Base-by-base conservation (phyloP, 2,329 filamentous ascomycete species). In the Penicillium decumbens region DNA sequence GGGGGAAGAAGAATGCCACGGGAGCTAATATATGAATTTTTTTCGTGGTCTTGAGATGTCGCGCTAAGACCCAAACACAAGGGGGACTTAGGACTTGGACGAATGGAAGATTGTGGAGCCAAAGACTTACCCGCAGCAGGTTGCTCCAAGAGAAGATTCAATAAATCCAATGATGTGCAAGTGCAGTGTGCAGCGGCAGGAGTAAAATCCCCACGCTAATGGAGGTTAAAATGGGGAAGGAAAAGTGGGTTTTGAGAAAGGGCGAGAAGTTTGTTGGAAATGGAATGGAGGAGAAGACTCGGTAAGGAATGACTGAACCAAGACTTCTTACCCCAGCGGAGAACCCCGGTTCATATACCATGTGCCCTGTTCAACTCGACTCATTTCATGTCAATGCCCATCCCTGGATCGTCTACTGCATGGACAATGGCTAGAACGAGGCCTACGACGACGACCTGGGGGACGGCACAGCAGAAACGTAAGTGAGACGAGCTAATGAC, bases 121-220 rank as follows among this genome's bases (percentile, higher is more conserved):
- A 35, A 30, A 32, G 42, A 53, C 49, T 57, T 55, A 58, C 51
- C 53, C 47, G 47, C 50, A 13, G 20, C 33, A 42, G 38, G 30
- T 32, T 33, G 32, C 32, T 35, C 13, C 1, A 15, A 29, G 24
- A 27, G 24, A 24, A n/a, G 30, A 25, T 46, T 56, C 53, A 52
- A 53, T 57, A 55, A 56, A 51, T 49, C 40, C 55, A 52, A 49
- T 60, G 57, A 60, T 61, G 51, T 61, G 59, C 59, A 58, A 51
- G 48, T 47, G 47, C 30, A 47, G 41, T 54, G 54, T 45, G 52
- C 56, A 56, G 20, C 20, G 20, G 20, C 20, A 23, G 20, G 20
- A 23, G 4, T 2, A 2, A 23, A 23, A 23, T 23, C 20, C 20
- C 57, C 32, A 44, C 45, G 47, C 55, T 51, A 58, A 52, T 47